Percentiles rank a stretch among this genome's conserved stretches.
Conservation (phyloP, 148 eudicot genomes). For the Rhododendron ferrugineum region DNA sequence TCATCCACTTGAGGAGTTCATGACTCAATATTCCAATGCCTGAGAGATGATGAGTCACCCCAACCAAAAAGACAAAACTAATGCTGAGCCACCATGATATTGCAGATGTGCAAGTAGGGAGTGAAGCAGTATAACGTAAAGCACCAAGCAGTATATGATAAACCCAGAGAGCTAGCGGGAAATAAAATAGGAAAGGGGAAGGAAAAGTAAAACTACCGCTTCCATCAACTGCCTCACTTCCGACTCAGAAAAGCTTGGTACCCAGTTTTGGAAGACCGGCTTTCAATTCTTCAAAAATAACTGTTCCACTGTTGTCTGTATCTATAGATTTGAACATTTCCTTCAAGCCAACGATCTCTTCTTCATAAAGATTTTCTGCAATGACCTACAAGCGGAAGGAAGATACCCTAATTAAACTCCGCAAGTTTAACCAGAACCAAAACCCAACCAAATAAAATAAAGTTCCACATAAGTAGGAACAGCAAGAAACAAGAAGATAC, state of each 20-base stretch:
- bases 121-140: neutral
- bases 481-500: neutral
- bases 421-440: neutral
- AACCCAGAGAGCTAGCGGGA: neutral
- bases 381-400: slow-evolving; percentile 54
- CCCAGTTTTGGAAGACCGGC: slow-evolving; percentile 89
- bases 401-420: slow-evolving; percentile 7
- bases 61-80: neutral
- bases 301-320: slow-evolving; percentile 85
- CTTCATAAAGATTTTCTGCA: slow-evolving; percentile 94
- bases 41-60: neutral
- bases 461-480: neutral
- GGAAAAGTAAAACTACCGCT: slow-evolving; percentile 49
- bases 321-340: slow-evolving; percentile 97
- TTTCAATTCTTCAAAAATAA: slow-evolving; percentile 85
- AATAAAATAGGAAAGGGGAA: slow-evolving; percentile 1
- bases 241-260: slow-evolving; percentile 72
- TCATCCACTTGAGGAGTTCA: slow-evolving; percentile 1
- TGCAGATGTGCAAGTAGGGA: neutral
- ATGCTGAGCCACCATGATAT: neutral
- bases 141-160: neutral
- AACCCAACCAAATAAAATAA: neutral
- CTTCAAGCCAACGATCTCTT: slow-evolving; percentile 90
- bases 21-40: neutral
- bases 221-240: slow-evolving; percentile 97